Percentiles rank a stretch among this genome's conserved stretches.
These are phyloP conservation scores for Salinomyces thailandicus DNA, from an alignment of 2,329 filamentous ascomycete genomes.

Conservation along the genomic window DNA sequence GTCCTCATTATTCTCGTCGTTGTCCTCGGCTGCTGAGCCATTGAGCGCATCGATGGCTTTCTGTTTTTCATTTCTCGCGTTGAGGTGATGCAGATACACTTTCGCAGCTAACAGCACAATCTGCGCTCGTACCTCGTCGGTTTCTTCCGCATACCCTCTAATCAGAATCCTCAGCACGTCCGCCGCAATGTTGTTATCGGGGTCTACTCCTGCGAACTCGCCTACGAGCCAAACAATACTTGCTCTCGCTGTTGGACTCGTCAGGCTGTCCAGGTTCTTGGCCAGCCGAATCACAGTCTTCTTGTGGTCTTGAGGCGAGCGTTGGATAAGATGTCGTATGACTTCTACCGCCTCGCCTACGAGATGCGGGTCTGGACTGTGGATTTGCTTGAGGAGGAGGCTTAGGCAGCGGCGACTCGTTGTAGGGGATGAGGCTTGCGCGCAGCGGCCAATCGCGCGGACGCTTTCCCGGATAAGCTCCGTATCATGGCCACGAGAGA, in stretches of 20 bases:
- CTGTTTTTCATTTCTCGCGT: constrained; percentile 42
- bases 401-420: constrained; percentile 71
- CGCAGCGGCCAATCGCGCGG: constrained; percentile 84
- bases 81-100: constrained; percentile 83
- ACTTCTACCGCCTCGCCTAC: constrained; percentile 91
- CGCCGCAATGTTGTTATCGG: constrained; percentile 77
- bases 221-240: constrained; percentile 97
- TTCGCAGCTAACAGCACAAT: constrained; percentile 92
- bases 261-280: constrained; percentile 80
- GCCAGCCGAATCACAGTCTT: constrained; percentile 82
- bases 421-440: constrained; percentile 56
- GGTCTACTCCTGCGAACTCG: constrained; percentile 72
- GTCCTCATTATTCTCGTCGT: constrained; percentile 11
- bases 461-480: constrained; percentile 80
- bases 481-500: constrained; percentile 64
- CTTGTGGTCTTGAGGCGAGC: constrained; percentile 68
- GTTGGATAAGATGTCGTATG: constrained; percentile 89
- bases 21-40: constrained; percentile 11
- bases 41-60: constrained; percentile 21
- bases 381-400: constrained; percentile 76
- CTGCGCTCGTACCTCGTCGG: constrained; percentile 77
- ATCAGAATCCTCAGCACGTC: constrained; percentile 83
- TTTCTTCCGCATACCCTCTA: constrained; percentile 74
- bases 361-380: constrained; percentile 73
- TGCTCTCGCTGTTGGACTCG: constrained; percentile 77